Conservation (phyloP, 306 rosid genomes). For the Arachis hypogaea region DNA sequence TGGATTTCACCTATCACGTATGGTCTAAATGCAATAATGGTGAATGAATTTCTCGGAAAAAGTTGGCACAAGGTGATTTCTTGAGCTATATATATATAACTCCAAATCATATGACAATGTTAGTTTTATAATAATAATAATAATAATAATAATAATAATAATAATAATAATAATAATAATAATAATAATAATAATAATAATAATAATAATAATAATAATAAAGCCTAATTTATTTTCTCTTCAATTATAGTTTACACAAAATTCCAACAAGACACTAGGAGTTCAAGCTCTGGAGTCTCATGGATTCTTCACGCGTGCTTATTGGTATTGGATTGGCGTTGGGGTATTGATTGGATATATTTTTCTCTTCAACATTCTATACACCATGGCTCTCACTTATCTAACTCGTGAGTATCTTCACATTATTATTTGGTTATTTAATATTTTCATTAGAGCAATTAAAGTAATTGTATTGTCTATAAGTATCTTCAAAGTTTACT, state of each 20-base stretch:
- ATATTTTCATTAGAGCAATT: not conserved
- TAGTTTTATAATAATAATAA: too few relatives aligned
- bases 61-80: constrained; percentile 59
- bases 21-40: constrained; percentile 59
- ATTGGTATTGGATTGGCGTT: constrained; percentile 69
- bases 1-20: constrained; percentile 68
- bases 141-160: too few relatives aligned
- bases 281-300: constrained; percentile 49
- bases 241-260: constrained; percentile 37
- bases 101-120: not conserved
- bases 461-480: too few relatives aligned
- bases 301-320: constrained; percentile 48
- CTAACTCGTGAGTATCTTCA: constrained; percentile 52
- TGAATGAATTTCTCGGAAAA: constrained; percentile 65
- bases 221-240: constrained; percentile 16
- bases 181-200: too few relatives aligned
- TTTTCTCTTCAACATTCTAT: constrained; percentile 43
- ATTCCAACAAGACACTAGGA: constrained; percentile 50
- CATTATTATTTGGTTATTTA: constrained; percentile 16
- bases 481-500: too few relatives aligned
- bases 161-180: too few relatives aligned
- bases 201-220: not conserved
- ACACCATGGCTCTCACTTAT: constrained; percentile 46
- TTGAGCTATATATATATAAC: constrained; percentile 3
- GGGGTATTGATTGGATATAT: constrained; percentile 52